Evolutionary conservation across 1,284 basidiomycete species (phyloP), one percentile per base, ranked within the genome.

Genomic region (Sparassis latifolia): DNA sequence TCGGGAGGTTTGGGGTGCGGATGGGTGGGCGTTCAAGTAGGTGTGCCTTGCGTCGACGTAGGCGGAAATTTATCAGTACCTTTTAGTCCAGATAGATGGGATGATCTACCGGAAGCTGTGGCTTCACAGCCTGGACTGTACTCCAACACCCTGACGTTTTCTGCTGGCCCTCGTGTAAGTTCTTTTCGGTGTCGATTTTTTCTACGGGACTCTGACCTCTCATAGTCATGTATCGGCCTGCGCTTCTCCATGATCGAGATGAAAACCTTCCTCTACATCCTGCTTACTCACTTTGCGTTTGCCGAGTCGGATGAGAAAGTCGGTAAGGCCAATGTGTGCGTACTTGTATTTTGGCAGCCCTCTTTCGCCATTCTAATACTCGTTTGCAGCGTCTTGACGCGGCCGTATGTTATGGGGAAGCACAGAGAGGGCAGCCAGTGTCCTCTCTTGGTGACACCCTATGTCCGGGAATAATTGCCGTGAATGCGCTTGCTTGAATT

Each of bases 241-340:
- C 78, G 80, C 32, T 88, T 90, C 63, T 86, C 88, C 10, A 70
- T 88, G 62, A 84, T 89, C 51, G 86, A 90, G 67, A 84, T 89
- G 59, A 91, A 90, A 68, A 76, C 77, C 2, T 83, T 91, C 60
- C 61, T 89, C 10, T 89, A 80, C 59, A 75, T 82, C 42, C 73
- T 91, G 30, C 56, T 91, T 42, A 79, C 80, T 10, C 76, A 77
- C 58, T 91, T 89, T 57, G 71, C 67, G 3, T 90, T 89, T 63
- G 62, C 66, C 1, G 66, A 75, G 53, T 75, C 82, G 1, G 73
- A 71, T 7, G 74, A 78, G 37, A 76, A 75, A 55, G 78, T 90
- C 30, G 70, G 75, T 55, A 84, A 82, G 60, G 74, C 77, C 4
- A 89, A 89, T 60, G 81, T 86, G 87, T 89, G 70, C 62, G 45